phyloP scores from a whole-genome alignment of 371 early-diverging fungal species.

The Rhizomucor pusillus region DNA sequence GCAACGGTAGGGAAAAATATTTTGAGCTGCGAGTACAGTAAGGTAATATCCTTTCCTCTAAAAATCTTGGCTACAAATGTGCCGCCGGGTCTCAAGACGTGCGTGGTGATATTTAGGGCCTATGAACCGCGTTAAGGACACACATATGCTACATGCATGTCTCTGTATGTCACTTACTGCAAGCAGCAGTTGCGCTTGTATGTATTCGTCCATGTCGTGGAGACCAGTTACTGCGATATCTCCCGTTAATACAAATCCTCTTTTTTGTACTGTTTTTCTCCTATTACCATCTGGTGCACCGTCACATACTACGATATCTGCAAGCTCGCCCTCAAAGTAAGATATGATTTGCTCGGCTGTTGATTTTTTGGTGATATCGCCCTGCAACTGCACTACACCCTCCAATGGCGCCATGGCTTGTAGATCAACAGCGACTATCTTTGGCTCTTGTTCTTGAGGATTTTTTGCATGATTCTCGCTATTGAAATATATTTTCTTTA shows the following conservation, averaged over 20 bases:
- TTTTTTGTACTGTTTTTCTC: neutral
- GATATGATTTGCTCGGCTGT: constrained; percentile 90
- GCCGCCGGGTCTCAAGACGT: constrained; percentile 86
- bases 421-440: constrained; percentile 97
- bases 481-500: neutral
- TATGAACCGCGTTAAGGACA: constrained; percentile 14
- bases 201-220: constrained; percentile 99
- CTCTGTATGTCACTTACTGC: constrained; percentile 51
- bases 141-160: neutral
- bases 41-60: constrained; percentile 88
- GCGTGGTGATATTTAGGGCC: constrained; percentile 94
- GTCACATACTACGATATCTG: constrained; percentile 97
- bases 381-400: constrained; percentile 94
- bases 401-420: constrained; percentile 98
- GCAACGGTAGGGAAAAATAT: constrained; percentile 88
- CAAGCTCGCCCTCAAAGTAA: constrained; percentile 84
- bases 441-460: constrained; percentile 54
- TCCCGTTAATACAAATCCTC: neutral
- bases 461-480: constrained; percentile 60
- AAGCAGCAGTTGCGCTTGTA: constrained; percentile 93
- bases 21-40: constrained; percentile 89
- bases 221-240: constrained; percentile 83
- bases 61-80: constrained; percentile 98
- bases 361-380: constrained; percentile 96
- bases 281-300: constrained; percentile 95